phyloP scores from a whole-genome alignment of 352 stramenopile genomes.

The Globisporangium solare region DNA sequence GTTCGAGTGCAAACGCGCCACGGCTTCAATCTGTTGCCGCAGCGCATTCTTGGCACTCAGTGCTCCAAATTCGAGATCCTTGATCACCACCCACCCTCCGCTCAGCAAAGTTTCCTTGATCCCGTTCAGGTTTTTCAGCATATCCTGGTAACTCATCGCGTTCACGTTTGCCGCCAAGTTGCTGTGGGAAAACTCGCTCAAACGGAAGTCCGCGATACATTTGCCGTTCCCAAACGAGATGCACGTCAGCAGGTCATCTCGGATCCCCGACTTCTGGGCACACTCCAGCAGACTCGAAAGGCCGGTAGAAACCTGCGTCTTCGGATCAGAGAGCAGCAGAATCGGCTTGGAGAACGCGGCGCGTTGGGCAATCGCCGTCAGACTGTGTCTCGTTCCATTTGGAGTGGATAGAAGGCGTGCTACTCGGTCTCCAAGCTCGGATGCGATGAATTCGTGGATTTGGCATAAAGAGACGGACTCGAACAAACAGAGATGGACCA shows the following conservation, averaged over 20 bases:
- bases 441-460: slow-evolving; percentile 23
- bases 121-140: slow-evolving; percentile 11
- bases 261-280: slow-evolving; percentile 4
- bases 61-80: slow-evolving; percentile 12
- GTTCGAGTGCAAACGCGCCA: slow-evolving; percentile 21
- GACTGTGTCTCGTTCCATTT: not conserved
- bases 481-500: slow-evolving; percentile 31
- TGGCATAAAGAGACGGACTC: slow-evolving; percentile 13
- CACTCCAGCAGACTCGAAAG: slow-evolving; percentile 11
- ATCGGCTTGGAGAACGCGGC: slow-evolving; percentile 11
- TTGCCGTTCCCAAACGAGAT: slow-evolving; percentile 12
- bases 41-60: slow-evolving; percentile 18
- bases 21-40: slow-evolving; percentile 24
- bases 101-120: slow-evolving; percentile 26
- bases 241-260: slow-evolving; percentile 10
- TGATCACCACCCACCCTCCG: slow-evolving; percentile 27
- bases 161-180: slow-evolving; percentile 9
- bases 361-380: slow-evolving; percentile 4
- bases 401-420: slow-evolving; percentile 10
- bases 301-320: not conserved
- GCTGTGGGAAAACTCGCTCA: slow-evolving; percentile 12
- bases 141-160: slow-evolving; percentile 5
- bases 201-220: slow-evolving; percentile 8
- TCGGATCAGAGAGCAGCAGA: slow-evolving; percentile 9
- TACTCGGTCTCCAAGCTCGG: slow-evolving; percentile 19